Evolutionary conservation across 768 basidiomycete genomes (phyloP).

Genomic region (Auriscalpium vulgare): DNA sequence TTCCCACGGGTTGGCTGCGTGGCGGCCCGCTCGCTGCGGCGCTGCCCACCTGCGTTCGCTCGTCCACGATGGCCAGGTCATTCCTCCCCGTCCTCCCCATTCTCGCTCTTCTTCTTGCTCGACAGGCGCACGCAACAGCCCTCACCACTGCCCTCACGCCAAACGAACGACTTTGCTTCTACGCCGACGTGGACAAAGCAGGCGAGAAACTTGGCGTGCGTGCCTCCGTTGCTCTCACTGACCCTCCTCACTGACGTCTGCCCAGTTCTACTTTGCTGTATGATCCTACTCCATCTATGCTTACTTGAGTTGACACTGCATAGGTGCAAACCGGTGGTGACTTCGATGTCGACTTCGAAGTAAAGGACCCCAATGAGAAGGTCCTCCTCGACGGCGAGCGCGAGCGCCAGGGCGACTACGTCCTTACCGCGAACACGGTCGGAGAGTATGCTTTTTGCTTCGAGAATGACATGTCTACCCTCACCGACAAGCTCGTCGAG

Average conservation of each 20-base stretch:
- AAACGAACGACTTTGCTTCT: slow-evolving; percentile 87
- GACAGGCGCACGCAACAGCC: slow-evolving; percentile 41
- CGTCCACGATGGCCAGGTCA: neutral
- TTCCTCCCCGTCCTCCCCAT: slow-evolving; percentile 14
- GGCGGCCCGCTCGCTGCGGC: neutral
- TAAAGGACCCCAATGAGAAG: slow-evolving; percentile 87
- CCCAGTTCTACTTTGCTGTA: slow-evolving; percentile 96
- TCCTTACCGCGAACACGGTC: slow-evolving; percentile 86
- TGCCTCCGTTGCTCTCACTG: slow-evolving; percentile 13
- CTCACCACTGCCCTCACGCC: slow-evolving; percentile 73
- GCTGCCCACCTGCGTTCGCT: neutral
- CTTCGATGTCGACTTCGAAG: slow-evolving; percentile 91
- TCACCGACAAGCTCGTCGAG: slow-evolving; percentile 91
- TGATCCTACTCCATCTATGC: slow-evolving; percentile 21
- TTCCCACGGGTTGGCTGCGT: neutral
- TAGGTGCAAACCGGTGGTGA: slow-evolving; percentile 96
- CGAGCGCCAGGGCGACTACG: slow-evolving; percentile 95
- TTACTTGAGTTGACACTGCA: neutral
- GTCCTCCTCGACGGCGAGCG: slow-evolving; percentile 79
- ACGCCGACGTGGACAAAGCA: slow-evolving; percentile 91
- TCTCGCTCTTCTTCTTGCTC: slow-evolving; percentile 15
- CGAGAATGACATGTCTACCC: slow-evolving; percentile 93
- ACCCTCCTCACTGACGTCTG: slow-evolving; percentile 2
- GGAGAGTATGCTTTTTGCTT: slow-evolving; percentile 97
- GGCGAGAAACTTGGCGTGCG: slow-evolving; percentile 86